Base-by-base conservation (phyloP, 2,329 filamentous ascomycete genomes). In the Fusarium newnesense region DNA sequence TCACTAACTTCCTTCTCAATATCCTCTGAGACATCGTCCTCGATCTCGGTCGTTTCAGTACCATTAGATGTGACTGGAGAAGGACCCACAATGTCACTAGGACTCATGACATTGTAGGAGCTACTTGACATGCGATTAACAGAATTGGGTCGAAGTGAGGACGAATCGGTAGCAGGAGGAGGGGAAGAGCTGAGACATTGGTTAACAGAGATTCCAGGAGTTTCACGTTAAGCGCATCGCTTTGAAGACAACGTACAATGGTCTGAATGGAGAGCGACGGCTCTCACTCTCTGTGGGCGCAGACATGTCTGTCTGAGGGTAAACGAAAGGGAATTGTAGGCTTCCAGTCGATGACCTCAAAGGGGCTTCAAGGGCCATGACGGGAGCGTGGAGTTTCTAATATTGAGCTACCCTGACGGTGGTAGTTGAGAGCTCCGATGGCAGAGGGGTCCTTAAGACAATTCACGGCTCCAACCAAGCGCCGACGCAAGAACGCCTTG, bases 31-130 rank as follows among this genome's bases (percentile, higher is more conserved):
- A 83, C 87, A 72, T 95, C 93, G 73, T 96, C 94, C 71, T 96
- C 94, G 60, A 96, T 95, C 79, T 96, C 94, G 16, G 94, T 96
- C 43, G 89, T 91, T 77, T 92, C 93, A 30, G 94, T 96, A 67
- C 93, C 93, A 79, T 93, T 95, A 43, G 94, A 96, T 57, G 94
- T 95, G 30, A 96, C 93, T 12, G 94, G 94, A 24, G 94, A 96
- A 15, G 94, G 94, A 44, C 94, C 93, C 60, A 95, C 92, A 74
- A 92, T 89, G 76, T 93, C 91, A 79, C 87, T 91, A 70, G 92
- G 87, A 82, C 90, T 88, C 81, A 89, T 83, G 39, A 90, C 76
- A 79, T 89, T 81, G 85, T 92, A 85, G 44, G 74, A 69, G 37
- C 83, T 85, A 44, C 88, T 87, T 40, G 85, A 81, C 30, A 87